phyloP scores from a whole-genome alignment of 306 rosid species.

The Parietaria judaica region DNA sequence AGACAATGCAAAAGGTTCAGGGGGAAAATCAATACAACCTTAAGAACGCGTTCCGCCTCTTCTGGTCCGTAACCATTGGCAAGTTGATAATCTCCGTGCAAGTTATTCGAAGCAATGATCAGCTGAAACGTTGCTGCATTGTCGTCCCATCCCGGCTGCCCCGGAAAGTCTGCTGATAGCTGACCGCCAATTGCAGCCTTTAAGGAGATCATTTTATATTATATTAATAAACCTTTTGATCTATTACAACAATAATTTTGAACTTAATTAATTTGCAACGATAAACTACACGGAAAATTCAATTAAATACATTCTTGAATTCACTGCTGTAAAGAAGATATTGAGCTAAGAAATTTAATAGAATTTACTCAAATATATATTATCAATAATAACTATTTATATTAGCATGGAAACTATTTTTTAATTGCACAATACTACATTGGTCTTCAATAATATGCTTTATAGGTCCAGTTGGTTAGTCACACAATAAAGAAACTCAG shows the following conservation, averaged over 20 bases:
- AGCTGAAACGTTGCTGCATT: constrained; percentile 78
- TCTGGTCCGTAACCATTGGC: constrained; percentile 70
- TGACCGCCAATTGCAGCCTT: constrained; percentile 59
- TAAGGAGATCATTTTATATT: constrained; percentile 14
- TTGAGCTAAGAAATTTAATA: too few relatives aligned
- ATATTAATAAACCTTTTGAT: constrained; percentile 9
- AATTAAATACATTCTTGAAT: too few relatives aligned
- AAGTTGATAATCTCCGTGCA: constrained; percentile 93
- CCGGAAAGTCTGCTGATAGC: constrained; percentile 64
- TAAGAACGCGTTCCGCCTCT: constrained; percentile 49
- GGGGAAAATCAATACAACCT: constrained; percentile 33
- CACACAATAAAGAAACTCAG: too few relatives aligned
- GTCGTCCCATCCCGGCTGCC: constrained; percentile 81
- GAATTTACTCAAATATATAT: too few relatives aligned
- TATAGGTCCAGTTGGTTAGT: too few relatives aligned
- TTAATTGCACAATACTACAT: too few relatives aligned
- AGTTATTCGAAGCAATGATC: constrained; percentile 42
- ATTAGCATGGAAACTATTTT: too few relatives aligned
- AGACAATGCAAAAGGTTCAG: neutral
- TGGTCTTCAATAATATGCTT: too few relatives aligned
- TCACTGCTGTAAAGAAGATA: too few relatives aligned
- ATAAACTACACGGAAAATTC: too few relatives aligned
- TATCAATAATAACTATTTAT: too few relatives aligned
- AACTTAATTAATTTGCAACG: too few relatives aligned
- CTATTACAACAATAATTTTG: neutral